These are phyloP conservation scores for Tylopilus plumbeoviolaceoides DNA, from an alignment of 768 basidiomycete genomes.

Conservation along the genomic window DNA sequence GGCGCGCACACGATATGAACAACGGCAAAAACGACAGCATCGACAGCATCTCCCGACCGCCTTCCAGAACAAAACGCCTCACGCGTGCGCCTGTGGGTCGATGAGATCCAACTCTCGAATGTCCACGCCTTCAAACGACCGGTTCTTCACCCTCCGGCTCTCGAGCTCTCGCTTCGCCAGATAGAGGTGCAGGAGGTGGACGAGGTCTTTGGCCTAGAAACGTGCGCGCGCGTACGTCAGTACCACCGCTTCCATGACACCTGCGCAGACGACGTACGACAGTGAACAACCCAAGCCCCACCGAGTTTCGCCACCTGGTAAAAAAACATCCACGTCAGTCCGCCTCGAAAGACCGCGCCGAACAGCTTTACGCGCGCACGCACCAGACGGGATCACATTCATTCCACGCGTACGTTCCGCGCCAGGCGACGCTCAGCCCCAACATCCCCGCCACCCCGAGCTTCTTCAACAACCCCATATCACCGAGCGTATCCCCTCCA, in stretches of 20 bases:
- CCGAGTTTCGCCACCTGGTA: constrained; percentile 58
- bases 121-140: constrained; percentile 74
- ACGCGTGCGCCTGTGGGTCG: constrained; percentile 22
- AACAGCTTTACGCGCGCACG: neutral
- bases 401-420: constrained; percentile 58
- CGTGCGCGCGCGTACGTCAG: neutral
- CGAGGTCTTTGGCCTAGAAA: constrained; percentile 58
- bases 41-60: neutral
- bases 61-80: neutral
- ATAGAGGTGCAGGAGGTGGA: constrained; percentile 64
- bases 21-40: neutral
- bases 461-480: constrained; percentile 21
- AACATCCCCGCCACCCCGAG: constrained; percentile 30
- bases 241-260: no score
- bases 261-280: constrained; percentile 39
- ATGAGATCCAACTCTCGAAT: constrained; percentile 62
- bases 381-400: constrained; percentile 74
- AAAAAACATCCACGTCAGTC: neutral
- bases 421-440: constrained; percentile 46
- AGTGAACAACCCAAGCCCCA: constrained; percentile 66
- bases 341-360: neutral
- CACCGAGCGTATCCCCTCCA: constrained; percentile 7
- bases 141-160: constrained; percentile 61
- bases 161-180: constrained; percentile 70
- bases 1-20: neutral